phyloP scores from a whole-genome alignment of 768 basidiomycete genomes.

The Inosperma sp. region DNA sequence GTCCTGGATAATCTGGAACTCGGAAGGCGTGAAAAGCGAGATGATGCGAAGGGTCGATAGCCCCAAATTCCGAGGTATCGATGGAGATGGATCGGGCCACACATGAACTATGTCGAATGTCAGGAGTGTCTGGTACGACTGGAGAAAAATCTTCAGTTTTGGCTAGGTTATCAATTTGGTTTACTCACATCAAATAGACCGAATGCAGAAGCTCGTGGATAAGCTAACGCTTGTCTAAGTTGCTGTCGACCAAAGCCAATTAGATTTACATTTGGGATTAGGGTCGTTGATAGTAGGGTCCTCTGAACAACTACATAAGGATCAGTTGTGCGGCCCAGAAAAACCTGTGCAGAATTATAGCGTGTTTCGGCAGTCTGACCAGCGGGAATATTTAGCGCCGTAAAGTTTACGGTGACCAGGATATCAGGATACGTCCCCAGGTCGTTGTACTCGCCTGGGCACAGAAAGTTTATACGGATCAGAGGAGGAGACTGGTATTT shows the following conservation, averaged over 20 bases:
- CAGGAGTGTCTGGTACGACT: constrained; percentile 16
- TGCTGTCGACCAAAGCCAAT: not conserved
- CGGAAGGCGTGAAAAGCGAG: constrained; percentile 8
- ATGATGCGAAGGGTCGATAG: constrained; percentile 17
- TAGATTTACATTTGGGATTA: constrained; percentile 1
- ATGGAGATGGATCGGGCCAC: constrained; percentile 14
- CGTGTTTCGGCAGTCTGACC: not conserved
- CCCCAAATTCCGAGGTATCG: constrained; percentile 7
- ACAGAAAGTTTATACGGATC: not conserved
- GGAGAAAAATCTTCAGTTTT: not conserved
- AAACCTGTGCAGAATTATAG: constrained; percentile 5
- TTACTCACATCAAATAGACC: constrained; percentile 1
- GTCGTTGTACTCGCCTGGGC: not conserved
- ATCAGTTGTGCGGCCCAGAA: not conserved
- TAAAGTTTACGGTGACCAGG: constrained; percentile 6
- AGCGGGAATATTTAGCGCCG: not conserved
- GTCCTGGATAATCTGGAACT: constrained; percentile 16
- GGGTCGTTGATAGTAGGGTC: not conserved
- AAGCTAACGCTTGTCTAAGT: constrained; percentile 4
- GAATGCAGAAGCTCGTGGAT: not conserved
- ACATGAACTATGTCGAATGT: constrained; percentile 10
- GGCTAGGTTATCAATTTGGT: not conserved
- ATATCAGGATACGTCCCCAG: not conserved
- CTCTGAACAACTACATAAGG: not conserved
- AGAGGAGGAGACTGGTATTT: not conserved